Conservation (phyloP, 2,329 filamentous ascomycete species). For the Colletotrichum lupini region DNA sequence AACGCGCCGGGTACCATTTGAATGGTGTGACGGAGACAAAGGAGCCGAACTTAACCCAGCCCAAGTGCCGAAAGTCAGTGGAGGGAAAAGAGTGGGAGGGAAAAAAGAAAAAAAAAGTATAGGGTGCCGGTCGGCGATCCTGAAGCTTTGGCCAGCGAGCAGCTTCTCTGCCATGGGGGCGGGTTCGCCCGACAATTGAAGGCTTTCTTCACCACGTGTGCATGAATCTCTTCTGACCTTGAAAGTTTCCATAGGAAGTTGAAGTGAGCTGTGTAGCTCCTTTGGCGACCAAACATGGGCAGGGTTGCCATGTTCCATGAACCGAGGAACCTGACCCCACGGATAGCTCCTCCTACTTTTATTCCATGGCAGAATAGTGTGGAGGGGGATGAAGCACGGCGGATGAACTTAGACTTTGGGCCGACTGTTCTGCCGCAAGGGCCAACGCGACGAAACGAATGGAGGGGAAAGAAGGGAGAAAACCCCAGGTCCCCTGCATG, state of each 20-base stretch:
- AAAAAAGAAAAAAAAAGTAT: not conserved
- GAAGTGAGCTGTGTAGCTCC: not conserved
- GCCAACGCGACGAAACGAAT: not conserved
- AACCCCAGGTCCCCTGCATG: not conserved
- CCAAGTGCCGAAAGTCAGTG: not conserved
- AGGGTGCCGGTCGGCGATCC: not conserved
- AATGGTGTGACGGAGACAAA: not conserved
- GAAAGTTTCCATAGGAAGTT: not conserved
- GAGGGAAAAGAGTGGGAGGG: not conserved
- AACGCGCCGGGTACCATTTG: not conserved
- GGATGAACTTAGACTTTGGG: not conserved
- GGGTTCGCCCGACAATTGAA: not conserved
- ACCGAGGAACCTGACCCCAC: not conserved
- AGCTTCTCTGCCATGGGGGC: not conserved
- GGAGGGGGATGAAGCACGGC: not conserved
- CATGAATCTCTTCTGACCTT: not conserved
- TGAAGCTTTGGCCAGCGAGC: not conserved
- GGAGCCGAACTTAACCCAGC: not conserved
- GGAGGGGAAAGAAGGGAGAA: not conserved
- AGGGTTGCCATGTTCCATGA: not conserved
- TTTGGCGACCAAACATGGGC: not conserved
- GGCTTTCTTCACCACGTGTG: not conserved
- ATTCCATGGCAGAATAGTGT: not conserved
- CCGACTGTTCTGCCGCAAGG: not conserved
- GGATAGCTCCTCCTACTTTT: not conserved